Evolutionary conservation across 768 basidiomycete species (phyloP), one percentile per base, ranked within the genome.

Genomic region (Tricholoma sp.): DNA sequence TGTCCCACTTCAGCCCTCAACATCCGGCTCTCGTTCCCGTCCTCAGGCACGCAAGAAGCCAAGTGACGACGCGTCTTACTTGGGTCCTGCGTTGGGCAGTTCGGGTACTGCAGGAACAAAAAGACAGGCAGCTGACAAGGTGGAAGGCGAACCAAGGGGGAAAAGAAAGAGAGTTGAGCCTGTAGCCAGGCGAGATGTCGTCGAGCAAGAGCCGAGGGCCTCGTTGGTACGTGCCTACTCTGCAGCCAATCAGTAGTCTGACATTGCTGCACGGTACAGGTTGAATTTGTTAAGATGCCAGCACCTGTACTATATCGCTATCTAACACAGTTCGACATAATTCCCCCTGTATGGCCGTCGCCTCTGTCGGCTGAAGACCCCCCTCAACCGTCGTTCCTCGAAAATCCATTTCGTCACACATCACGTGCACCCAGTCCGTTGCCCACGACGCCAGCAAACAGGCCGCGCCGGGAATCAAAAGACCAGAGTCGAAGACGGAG

Each of bases 251-350:
- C 24, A 41, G 18, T 42, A 12, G 18, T 53, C 54, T 48, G 24
- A 57, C 31, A 18, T 41, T 32, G 42, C 13, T 10, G 24, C 17
- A 4, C 9, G 17, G 17, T 2, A 47, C 68, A 93, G 90, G 80
- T 92, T 61, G 88, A 92, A 65, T 91, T 93, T 67, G 74, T 77
- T 45, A 82, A 82, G 61, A 76, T 92, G 73, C 81, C 90, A n/a
- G 73, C 76, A 11, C 70, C 80, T 15, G 79, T 80, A 12, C 72
- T 93, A 28, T 80, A 89, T 66, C 82, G 84, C 56, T 93, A 93
- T 68, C 78, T 93, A 57, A 75, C 78, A 15, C 83, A 86, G 55
- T 88, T 82, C 63, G 85, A 90, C 65, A 79, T 91, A 51, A 76
- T 89, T 17, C 91, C 91, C 12, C 65, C 68, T 37, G 79, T 93